Evolutionary conservation across 176 grass and related monocot genomes (phyloP), one percentile per base, ranked within the genome.

Genomic region (Raddia distichophylla): DNA sequence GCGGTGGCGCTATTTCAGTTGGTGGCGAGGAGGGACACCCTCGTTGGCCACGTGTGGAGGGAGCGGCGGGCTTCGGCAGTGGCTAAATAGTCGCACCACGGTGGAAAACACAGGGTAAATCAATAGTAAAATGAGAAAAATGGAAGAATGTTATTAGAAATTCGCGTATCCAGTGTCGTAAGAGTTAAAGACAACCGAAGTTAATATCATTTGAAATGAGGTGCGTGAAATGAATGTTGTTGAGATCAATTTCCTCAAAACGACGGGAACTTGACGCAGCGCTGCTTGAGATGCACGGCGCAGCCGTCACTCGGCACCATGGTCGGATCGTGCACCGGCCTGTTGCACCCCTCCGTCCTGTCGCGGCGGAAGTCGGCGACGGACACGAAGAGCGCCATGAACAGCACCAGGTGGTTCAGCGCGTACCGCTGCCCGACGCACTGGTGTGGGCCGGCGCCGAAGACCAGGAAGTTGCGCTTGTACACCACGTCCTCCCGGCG

Each of bases 351-450:
- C 14, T 82, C 81, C 35, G 77, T 83, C 43, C 16, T 80, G 46
- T 91, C 77, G 8, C 92, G 81, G 55, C 76, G 57, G 92, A 98
- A 98, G 18, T 94, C 88, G 40, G 89, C 50, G 10, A 94, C 63
- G 7, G 92, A 87, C 5, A 76, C 86, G 82, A 98, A 94, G 0
- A 98, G 74, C 10, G 92, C 90, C 16, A 98, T 73, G 95, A 98
- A 98, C 8, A 98, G 75, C 16, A 91, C 83, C 48, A 98, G 86
- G 80, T 98, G 92, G 75, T 91, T 98, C 0, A 98, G 87, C 17
- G 95, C 95, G 82, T 98, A 98, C n/a, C 88, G 88, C 77, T 98
- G 92, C 2, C 95, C 95, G 18, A 91, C 56, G 87, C 95, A 98
- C 81, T 91, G 95, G 95, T 98, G 95, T 34, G 95, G 5, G 13